Base-by-base conservation (phyloP, 768 basidiomycete species). In the Antrodiella citrinella region DNA sequence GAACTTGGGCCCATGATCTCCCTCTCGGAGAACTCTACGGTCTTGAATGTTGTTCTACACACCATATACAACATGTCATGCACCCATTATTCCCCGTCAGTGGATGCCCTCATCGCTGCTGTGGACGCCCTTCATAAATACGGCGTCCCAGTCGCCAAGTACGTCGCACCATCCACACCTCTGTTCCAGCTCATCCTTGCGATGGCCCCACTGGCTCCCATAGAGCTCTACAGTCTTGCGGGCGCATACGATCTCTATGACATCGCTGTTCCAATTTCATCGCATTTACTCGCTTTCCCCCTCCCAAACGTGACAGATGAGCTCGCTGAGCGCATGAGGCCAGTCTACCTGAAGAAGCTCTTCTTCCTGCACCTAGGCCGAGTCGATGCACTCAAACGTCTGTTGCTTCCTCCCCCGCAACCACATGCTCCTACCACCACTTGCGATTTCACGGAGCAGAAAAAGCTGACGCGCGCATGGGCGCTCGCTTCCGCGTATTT, bases 291-390 rank as follows among this genome's bases (percentile, higher is more conserved):
- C 47, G 81, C 83, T 2, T 84, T 82, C 60, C 72, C 81, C 3
- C 77, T 91, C 3, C 70, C 82, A 3, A 68, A 76, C 0, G 66
- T 92, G 43, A 80, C 83, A 2, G 90, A 92, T 61, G 81, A 82
- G 44, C 73, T 81, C 65, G 84, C 80, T 3, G 69, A 74, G 44
- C 73, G 70, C 40, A 90, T 91, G 47, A 87, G 88, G 5, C 76
- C 89, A 2, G 66, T 80, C 19, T 91, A 91, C 59, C 69, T 91
- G 54, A 89, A 87, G 58, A 80, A 84, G 25, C 72, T 91, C 23
- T 89, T 91, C 65, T 90, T 87, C 62, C 69, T 91, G 21, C 90
- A 91, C 58, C 82, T 89, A 58, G 88, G 89, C 9, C 83, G 89
- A 23, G 72, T 80, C 2, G 90, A 91, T 52, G 88, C 88, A 9